Evolutionary conservation across 805 yeast genomes (phyloP), one percentile per base, ranked within the genome.

Genomic region (Jamesozyma lodderae): DNA sequence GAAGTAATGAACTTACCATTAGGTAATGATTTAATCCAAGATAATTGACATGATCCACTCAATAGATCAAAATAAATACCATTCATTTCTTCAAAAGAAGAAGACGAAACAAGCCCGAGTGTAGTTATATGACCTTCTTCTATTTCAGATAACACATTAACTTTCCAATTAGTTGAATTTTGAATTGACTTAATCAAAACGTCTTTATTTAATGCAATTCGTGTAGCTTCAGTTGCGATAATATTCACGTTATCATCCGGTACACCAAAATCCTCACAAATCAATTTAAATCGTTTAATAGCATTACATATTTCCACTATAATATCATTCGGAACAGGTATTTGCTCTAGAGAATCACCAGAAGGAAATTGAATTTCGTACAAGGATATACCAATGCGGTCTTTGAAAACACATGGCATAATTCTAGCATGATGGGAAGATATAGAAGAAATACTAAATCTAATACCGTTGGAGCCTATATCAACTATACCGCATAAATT

Each of bases 321-420:
- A 3, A 73, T 75, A 28, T 71, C 73, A 4, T 63, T 60, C 0
- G 80, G 80, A 29, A 76, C 75, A 0, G 81, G 80, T 6, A 37
- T 37, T 13, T 65, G 66, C 11, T 57, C 62, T 7, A 52, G 43
- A 35, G 68, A 49, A 15, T 36, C 31, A 42, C 64, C 45, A 43
- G 63, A 44, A 4, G 70, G 43, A 55, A 63, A 66, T 48, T 77
- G 81, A 0, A 73, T 76, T 43, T 79, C 85, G 52, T 75, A 79
- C 14, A 81, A 57, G 0, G 87, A 77, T 13, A 81, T 75, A 2
- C 83, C 82, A 2, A 81, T 68, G 32, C 87, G 62, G 48, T 81
- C 90, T 45, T 81, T 83, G 60, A 76, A 81, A 9, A 81, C 77
- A 53, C 85, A 78, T 1, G 92, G 90, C 72, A 81, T 73, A 4